Evolutionary conservation across 2,329 filamentous ascomycete genomes (phyloP).

Genomic region (Phyllosticta ampelicida): DNA sequence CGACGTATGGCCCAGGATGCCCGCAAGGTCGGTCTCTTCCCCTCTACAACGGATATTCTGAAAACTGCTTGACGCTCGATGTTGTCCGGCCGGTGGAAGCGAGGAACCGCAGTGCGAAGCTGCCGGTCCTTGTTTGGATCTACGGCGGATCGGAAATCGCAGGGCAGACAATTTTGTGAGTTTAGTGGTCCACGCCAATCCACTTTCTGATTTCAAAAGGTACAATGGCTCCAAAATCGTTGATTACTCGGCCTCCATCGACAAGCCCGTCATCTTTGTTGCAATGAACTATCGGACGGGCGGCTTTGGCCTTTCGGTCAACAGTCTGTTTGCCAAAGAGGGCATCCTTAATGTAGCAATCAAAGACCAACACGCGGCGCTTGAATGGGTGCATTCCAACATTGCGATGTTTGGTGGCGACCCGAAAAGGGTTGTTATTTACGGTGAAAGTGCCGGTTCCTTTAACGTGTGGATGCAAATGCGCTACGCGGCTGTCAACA

Average conservation of each 20-base stretch:
- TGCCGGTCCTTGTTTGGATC: slow-evolving; percentile 31
- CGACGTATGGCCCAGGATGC: slow-evolving; percentile 33
- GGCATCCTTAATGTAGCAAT: slow-evolving; percentile 42
- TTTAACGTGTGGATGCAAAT: slow-evolving; percentile 26
- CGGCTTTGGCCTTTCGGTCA: slow-evolving; percentile 61
- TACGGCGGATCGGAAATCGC: slow-evolving; percentile 9
- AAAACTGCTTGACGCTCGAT: slow-evolving; percentile 29
- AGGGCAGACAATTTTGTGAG: neutral
- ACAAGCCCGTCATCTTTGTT: slow-evolving; percentile 62
- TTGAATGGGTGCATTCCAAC: slow-evolving; percentile 36
- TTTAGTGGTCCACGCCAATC: slow-evolving; percentile 5
- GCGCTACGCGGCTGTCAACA: slow-evolving; percentile 24
- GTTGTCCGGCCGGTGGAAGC: slow-evolving; percentile 15
- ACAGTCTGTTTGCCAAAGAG: slow-evolving; percentile 39
- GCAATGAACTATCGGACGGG: slow-evolving; percentile 68
- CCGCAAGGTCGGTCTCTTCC: slow-evolving; percentile 25
- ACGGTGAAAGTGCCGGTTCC: slow-evolving; percentile 28
- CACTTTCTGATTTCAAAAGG: slow-evolving; percentile 14
- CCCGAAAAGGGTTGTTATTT: slow-evolving; percentile 26
- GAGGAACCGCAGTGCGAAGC: slow-evolving; percentile 27
- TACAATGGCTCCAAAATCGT: slow-evolving; percentile 22
- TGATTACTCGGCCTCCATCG: slow-evolving; percentile 19
- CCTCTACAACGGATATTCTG: neutral
- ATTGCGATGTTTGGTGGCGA: slow-evolving; percentile 34
- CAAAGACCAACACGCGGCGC: slow-evolving; percentile 35